These are phyloP conservation scores for Dryas octopetala DNA, from an alignment of 306 rosid genomes.

Conservation along the genomic window DNA sequence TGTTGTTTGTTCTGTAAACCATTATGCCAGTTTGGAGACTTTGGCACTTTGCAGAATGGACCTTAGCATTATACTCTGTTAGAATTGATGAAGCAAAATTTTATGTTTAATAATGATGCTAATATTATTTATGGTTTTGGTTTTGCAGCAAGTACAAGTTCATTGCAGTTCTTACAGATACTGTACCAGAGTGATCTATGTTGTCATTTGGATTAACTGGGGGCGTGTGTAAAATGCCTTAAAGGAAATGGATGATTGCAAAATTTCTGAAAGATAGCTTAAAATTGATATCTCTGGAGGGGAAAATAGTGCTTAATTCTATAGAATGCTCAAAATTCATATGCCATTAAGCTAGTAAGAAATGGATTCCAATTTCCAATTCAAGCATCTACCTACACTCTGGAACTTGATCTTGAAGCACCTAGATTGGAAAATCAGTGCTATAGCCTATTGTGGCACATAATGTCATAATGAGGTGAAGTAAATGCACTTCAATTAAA, in stretches of 20 bases:
- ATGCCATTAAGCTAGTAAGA: not conserved
- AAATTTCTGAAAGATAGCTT: not conserved
- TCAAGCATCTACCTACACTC: not conserved
- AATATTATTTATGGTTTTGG: too few species aligned
- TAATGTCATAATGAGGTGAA: conserved; percentile 1
- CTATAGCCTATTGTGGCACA: not conserved
- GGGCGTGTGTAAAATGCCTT: too few species aligned
- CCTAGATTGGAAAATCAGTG: not conserved
- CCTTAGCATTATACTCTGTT: not conserved
- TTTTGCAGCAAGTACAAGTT: too few species aligned
- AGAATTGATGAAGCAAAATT: not conserved
- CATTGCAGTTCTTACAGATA: too few species aligned
- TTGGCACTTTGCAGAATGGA: not conserved
- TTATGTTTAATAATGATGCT: not conserved
- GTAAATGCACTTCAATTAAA: conserved; percentile 17
- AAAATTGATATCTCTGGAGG: not conserved
- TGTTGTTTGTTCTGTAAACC: not conserved
- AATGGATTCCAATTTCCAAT: not conserved
- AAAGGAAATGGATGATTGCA: not conserved
- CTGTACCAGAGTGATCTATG: too few species aligned
- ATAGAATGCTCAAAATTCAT: not conserved
- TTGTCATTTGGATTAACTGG: too few species aligned
- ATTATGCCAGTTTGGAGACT: not conserved
- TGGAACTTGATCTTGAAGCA: not conserved
- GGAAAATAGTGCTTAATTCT: not conserved